A percentile compares a stretch with the other conserved stretches of the same genome.
Conservation (phyloP, 768 basidiomycete genomes). For the Floccularia luteovirens region DNA sequence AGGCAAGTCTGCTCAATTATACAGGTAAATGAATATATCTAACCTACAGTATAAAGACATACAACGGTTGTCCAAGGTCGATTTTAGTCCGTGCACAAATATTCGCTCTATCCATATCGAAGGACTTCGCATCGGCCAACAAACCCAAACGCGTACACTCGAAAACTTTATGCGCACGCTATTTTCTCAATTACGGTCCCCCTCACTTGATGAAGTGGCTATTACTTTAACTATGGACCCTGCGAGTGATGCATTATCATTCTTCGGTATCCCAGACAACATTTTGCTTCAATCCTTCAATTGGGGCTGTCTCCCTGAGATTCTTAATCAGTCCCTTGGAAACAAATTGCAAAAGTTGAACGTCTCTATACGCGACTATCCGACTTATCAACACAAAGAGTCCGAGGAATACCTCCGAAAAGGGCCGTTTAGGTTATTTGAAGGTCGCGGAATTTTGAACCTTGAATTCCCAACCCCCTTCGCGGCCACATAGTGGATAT, state of each 20-base stretch:
- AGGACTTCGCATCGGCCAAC: constrained; percentile 14
- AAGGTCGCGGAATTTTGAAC: constrained; percentile 9
- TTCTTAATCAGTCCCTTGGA: constrained; percentile 11
- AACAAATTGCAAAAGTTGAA: constrained; percentile 7
- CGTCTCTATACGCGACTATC: constrained; percentile 10
- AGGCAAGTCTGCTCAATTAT: constrained; percentile 10
- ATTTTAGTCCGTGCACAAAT: constrained; percentile 13
- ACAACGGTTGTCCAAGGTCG: constrained; percentile 6
- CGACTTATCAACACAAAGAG: constrained; percentile 8
- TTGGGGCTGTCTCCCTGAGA: constrained; percentile 18
- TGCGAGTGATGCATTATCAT: constrained; percentile 11
- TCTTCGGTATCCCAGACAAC: constrained; percentile 20
- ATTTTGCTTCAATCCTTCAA: constrained; percentile 15
- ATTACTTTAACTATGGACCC: constrained; percentile 13
- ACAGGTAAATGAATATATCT: constrained; percentile 1
- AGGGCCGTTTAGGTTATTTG: constrained; percentile 10
- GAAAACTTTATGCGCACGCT: constrained; percentile 13
- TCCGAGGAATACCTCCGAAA: constrained; percentile 9
- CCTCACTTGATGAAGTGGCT: constrained; percentile 12
- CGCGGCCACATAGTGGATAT: too few species aligned
- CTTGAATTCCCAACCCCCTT: constrained; percentile 9
- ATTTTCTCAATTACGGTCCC: constrained; percentile 15
- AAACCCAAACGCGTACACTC: constrained; percentile 6
- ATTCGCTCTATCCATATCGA: constrained; percentile 17
- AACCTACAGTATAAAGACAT: constrained; percentile 10